Base-by-base conservation (phyloP, 192 early-diverging fungal genomes). In the Umbelopsis sp. region DNA sequence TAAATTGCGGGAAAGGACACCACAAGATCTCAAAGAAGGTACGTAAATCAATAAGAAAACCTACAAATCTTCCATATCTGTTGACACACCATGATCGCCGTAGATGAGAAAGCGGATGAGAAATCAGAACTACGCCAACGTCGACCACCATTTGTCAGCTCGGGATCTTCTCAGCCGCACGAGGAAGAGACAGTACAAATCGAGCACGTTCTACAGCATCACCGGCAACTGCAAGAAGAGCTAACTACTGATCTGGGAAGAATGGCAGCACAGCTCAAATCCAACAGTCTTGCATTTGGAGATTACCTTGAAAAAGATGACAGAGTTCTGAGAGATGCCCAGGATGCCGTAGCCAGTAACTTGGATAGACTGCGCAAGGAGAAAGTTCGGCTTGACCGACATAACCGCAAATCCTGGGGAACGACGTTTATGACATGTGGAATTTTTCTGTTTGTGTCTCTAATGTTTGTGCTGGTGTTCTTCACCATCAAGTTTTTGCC, bases 181-280 rank as follows among this genome's bases (percentile, higher is more conserved):
- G 75, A 77, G 46, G 77, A 81, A 27, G 77, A 81, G 35, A 75
- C 78, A 16, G 71, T 65, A 0, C 73, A 71, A 46, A 75, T 74
- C 21, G 80, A 85, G 33, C 65, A 77, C 27, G 73, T 86, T 9
- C 41, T 86, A 25, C 76, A 80, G 35, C 80, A 86, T 58, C 85
- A 86, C 25, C 79, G 81, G 49, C 74, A 85, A 67, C 64, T 81
- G 27, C 85, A 87, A 33, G 81, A 78, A 47, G 84, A 83, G 20
- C 66, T 85, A 7, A 84, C 85, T 9, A 75, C 70, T 15, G 82
- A 87, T 58, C 66, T 87, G 22, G 58, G 77, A 4, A 67, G 67
- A 48, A 83, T 87, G 78, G 84, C 84, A 5, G 49, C 78, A 64
- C 71, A 76, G 44, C 76, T 87, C 44, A 87, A 87, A 52, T 49